Base-by-base conservation (phyloP, 371 early-diverging fungal genomes). In the Nematocida minor region DNA sequence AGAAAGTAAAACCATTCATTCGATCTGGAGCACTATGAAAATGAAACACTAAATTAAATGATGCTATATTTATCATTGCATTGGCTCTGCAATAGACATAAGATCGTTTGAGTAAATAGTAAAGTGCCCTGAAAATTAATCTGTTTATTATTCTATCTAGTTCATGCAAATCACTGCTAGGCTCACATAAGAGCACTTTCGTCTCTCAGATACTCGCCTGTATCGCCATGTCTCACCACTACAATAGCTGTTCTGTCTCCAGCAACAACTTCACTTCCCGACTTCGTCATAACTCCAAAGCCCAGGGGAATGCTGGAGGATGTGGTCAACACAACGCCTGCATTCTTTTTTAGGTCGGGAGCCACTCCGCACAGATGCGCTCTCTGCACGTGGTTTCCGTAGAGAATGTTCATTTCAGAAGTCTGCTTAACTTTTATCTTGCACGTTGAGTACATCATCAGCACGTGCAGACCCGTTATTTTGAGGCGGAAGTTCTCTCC, bases 341-440 rank as follows among this genome's bases (percentile, higher is more conserved):
- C 91, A 84, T 96, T 94, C 84, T 94, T 92, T 36, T 95, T 94
- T 14, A 94, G 92, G 85, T 95, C 93, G 74, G 96, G 96, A 2
- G 95, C 91, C 53, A 95, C 91, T 66, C 93, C 88, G 42, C 92
- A 92, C 69, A 98, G 86, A 84, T 97, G 99, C 25, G 95, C 94
- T 86, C 94, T 96, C 68, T 95, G 90, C 36, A 97, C 89, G 84
- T 98, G 92, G 88, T 97, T 98, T 38, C 97, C 97, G 84, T 98
- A 98, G 80, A 98, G 82, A 87, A 91, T 95, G 25, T 95, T 92
- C 97, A 95, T 97, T 85, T 97, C 99, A 69, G 96, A 96, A 83
- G 91, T 93, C 44, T 92, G 92, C 86, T 96, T 96, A 62, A 98
- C 90, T 95, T 96, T 97, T 48, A 97, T 90, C 86, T 93, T 93